phyloP scores from a whole-genome alignment of 2,329 filamentous ascomycete genomes.

The Microcyclospora tardicrescens region DNA sequence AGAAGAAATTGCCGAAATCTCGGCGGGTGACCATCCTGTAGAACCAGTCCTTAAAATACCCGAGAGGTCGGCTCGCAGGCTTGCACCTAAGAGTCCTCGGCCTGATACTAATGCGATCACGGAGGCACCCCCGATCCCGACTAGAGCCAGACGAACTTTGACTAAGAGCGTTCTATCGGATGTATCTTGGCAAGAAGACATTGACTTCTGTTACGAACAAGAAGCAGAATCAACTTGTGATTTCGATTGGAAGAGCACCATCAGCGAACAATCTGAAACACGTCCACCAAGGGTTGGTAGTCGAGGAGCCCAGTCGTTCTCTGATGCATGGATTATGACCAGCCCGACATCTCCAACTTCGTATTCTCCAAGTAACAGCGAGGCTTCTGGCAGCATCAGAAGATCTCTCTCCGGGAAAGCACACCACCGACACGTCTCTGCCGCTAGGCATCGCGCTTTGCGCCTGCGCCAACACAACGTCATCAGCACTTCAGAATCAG shows the following conservation, averaged over 20 bases:
- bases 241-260: constrained; percentile 36
- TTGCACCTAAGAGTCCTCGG: too few species aligned
- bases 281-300: neutral
- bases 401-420: too few species aligned
- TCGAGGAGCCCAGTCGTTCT: too few species aligned
- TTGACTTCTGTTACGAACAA: constrained; percentile 50
- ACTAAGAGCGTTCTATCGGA: constrained; percentile 19
- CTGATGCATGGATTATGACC: neutral
- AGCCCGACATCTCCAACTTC: neutral
- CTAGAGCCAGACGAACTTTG: neutral
- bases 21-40: too few species aligned
- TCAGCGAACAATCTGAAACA: neutral
- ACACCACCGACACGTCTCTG: too few species aligned
- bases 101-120: too few species aligned
- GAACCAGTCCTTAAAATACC: too few species aligned
- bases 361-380: neutral
- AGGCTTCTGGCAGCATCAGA: neutral
- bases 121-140: too few species aligned
- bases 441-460: too few species aligned
- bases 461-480: too few species aligned
- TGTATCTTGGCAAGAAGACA: constrained; percentile 47
- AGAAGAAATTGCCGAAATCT: too few species aligned
- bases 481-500: neutral
- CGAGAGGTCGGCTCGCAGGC: too few species aligned
- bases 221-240: constrained; percentile 48